These are phyloP conservation scores for Apophysomyces variabilis DNA, from an alignment of 371 early-diverging fungal genomes.

Conservation along the genomic window DNA sequence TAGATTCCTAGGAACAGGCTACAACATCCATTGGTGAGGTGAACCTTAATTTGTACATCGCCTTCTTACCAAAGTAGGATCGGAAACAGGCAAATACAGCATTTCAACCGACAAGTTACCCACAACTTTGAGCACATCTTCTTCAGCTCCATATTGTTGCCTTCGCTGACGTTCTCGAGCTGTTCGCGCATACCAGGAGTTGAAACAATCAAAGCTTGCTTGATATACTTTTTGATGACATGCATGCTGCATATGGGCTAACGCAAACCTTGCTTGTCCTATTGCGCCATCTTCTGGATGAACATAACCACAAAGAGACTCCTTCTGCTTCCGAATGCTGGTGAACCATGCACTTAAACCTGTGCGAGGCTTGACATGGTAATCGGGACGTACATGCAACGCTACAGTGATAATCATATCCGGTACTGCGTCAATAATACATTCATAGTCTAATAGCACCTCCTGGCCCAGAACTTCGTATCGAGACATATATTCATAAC, in stretches of 20 bases:
- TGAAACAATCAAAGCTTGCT: conserved; percentile 47
- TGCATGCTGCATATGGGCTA: conserved; percentile 48
- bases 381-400: conserved; percentile 51
- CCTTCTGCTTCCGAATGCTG: conserved; percentile 39
- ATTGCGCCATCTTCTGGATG: conserved; percentile 51
- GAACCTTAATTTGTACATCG: background rate
- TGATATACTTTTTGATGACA: conserved; percentile 42
- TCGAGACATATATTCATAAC: conserved; percentile 42
- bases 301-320: conserved; percentile 44
- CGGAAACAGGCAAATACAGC: conserved; percentile 43
- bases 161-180: conserved; percentile 30
- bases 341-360: conserved; percentile 36
- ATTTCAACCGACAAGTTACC: conserved; percentile 44
- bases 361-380: conserved; percentile 44
- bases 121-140: conserved; percentile 43
- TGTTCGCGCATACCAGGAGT: conserved; percentile 45
- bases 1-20: conserved; percentile 16
- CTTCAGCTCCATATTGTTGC: conserved; percentile 42
- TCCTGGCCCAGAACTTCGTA: conserved; percentile 38
- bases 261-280: conserved; percentile 48
- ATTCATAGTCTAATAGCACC: conserved; percentile 50
- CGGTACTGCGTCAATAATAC: conserved; percentile 41
- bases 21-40: background rate
- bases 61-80: conserved; percentile 32
- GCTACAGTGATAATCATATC: conserved; percentile 52